Evolutionary conservation across 2,329 filamentous ascomycete species (phyloP), one percentile per base, ranked within the genome.

Genomic region (Talaromyces sp.): DNA sequence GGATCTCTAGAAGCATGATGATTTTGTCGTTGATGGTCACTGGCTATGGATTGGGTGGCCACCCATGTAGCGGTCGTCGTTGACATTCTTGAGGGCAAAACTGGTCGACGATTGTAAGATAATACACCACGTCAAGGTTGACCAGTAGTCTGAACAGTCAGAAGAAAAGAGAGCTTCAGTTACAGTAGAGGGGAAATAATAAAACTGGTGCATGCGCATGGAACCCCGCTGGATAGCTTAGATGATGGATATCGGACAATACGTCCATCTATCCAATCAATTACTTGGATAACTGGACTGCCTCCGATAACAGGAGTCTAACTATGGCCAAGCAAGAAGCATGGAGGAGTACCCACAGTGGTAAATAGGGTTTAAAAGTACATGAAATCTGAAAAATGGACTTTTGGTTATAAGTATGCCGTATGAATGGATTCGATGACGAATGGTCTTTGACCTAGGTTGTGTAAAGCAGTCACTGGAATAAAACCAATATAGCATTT

Each of bases 251-350:
- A 11, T 21, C 24, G 10, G 11, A 21, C 17, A 46, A 24, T n/a
- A 17, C n/a, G 29, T 31, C 17, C 4, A 43, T 46, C 13, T 24
- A 10, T 46, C 19, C 43, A 24, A 46, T 46, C 43, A 24, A 46
- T 46, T 24, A 46, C 14, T 46, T 24, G 43, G 21, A 46, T 24
- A 46, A 8, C n/a, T 46, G 4, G 9, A 24, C 43, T 24, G 19
- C 43, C 31, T 59, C 58, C 58, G 58, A 55, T 59, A 56, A 56
- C 43, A 59, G 58, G 58, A 59, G 58, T 56, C 58, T 38, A 52
- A 50, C 13, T 31, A 27, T 27, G 26, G 17, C 24, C 24, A 52
- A 52, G 19, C 19, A 46, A 46, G 43, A 46, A 46, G 43, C 17
- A 19, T 26, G 27, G 49, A 29, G 49, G 24, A 17, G 49, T 52